Conservation (phyloP, 1,284 basidiomycete species). For the Ustilago loliicola region DNA sequence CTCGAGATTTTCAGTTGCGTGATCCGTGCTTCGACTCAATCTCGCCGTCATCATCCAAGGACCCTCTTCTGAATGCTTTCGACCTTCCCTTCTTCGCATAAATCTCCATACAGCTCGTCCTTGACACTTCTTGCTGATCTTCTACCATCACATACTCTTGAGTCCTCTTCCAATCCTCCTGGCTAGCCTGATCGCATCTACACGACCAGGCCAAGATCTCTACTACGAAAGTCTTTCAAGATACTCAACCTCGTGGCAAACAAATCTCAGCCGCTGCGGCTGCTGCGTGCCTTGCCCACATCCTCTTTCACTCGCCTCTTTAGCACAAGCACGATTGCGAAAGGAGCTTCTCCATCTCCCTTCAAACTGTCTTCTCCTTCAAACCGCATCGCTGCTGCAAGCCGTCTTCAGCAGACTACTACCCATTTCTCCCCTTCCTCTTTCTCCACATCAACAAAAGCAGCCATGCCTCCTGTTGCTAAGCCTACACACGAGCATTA, state of each 20-base stretch:
- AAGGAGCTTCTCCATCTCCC: background rate
- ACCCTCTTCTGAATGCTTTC: background rate
- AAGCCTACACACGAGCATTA: conserved; percentile 61
- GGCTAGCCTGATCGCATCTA: conserved; percentile 11
- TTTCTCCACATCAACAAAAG: conserved; percentile 9
- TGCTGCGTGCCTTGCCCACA: conserved; percentile 38
- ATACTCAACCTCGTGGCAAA: conserved; percentile 24
- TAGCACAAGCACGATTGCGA: conserved; percentile 4
- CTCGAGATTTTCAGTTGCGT: background rate
- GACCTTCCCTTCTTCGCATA: background rate
- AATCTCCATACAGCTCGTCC: background rate
- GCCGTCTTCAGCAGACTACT: conserved; percentile 35
- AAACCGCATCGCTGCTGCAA: conserved; percentile 11
- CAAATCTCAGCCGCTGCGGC: conserved; percentile 27
- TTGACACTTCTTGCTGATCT: background rate
- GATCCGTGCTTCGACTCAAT: conserved; percentile 3
- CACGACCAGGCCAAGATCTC: conserved; percentile 10
- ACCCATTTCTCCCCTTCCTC: conserved; percentile 39
- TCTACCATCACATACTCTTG: background rate
- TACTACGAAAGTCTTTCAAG: conserved; percentile 10
- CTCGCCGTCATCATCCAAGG: background rate
- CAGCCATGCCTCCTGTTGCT: conserved; percentile 64
- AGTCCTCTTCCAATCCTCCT: background rate
- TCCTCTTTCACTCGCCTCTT: conserved; percentile 1
- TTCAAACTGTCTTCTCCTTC: conserved; percentile 35